phyloP scores from a whole-genome alignment of 2,329 filamentous ascomycete genomes.

The Cytospora chrysosperma region DNA sequence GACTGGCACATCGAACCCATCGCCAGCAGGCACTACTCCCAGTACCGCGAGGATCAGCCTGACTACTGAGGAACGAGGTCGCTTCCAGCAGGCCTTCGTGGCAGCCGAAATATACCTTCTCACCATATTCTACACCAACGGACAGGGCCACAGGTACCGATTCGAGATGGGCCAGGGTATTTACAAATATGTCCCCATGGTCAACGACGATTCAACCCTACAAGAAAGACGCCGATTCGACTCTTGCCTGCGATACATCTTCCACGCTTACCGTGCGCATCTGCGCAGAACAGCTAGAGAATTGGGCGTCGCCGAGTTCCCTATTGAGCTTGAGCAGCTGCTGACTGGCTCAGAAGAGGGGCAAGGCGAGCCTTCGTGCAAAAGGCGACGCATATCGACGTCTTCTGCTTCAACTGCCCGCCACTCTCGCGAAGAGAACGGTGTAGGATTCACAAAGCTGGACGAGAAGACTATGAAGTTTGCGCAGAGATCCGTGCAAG shows the following conservation, averaged over 20 bases:
- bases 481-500: not conserved
- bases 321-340: not conserved
- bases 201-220: not conserved
- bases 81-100: not conserved
- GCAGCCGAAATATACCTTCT: not conserved
- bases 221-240: not conserved
- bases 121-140: not conserved
- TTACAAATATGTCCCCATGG: not conserved
- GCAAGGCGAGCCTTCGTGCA: not conserved
- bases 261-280: not conserved
- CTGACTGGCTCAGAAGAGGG: not conserved
- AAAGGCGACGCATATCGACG: not conserved
- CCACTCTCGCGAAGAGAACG: not conserved
- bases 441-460: no score
- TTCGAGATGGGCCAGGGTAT: not conserved
- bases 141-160: not conserved
- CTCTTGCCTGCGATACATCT: slow-evolving; percentile 9
- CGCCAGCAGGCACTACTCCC: not conserved
- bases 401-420: not conserved
- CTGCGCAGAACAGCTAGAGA: not conserved
- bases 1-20: not conserved
- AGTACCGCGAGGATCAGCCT: not conserved
- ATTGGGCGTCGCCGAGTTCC: not conserved
- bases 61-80: rapidly evolving
- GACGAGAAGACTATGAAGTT: not conserved